These are phyloP conservation scores for Posidonia australis DNA, from an alignment of 106 monocot species.

Conservation along the genomic window DNA sequence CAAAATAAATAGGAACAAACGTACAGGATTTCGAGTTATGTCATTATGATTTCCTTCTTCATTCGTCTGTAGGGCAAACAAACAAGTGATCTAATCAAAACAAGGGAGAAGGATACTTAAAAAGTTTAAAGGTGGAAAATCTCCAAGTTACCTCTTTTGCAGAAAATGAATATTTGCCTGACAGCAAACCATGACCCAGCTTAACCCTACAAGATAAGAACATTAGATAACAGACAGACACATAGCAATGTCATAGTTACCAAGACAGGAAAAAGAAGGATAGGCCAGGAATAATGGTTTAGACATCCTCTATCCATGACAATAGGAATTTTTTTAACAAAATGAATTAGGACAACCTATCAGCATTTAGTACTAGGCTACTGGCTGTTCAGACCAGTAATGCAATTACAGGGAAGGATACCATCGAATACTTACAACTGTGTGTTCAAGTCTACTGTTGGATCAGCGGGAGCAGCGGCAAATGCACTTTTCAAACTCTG, in stretches of 20 bases:
- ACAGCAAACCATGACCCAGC: constrained; percentile 81
- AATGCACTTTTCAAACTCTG: constrained; percentile 72
- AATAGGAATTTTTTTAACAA: too few relatives aligned
- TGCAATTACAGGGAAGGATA: background rate
- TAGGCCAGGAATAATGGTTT: background rate
- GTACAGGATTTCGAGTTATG: constrained; percentile 33
- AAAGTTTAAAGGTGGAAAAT: background rate
- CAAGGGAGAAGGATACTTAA: background rate
- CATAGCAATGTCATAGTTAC: too few relatives aligned
- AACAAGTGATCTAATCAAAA: background rate
- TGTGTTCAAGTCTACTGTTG: constrained; percentile 86
- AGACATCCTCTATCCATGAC: too few relatives aligned
- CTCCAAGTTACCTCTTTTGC: constrained; percentile 38
- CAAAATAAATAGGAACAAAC: constrained; percentile 11
- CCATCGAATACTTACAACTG: constrained; percentile 68
- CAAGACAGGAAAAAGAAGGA: background rate
- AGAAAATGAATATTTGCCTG: constrained; percentile 77
- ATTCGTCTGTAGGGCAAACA: constrained; percentile 19
- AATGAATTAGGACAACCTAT: too few relatives aligned
- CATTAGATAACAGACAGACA: background rate
- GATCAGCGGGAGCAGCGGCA: constrained; percentile 61
- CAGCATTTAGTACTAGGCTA: too few relatives aligned
- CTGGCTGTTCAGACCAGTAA: background rate
- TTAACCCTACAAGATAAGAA: constrained; percentile 45
- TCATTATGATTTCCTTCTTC: constrained; percentile 14